Base-by-base conservation (phyloP, 805 yeast genomes). In the Metschnikowia picachoensis region DNA sequence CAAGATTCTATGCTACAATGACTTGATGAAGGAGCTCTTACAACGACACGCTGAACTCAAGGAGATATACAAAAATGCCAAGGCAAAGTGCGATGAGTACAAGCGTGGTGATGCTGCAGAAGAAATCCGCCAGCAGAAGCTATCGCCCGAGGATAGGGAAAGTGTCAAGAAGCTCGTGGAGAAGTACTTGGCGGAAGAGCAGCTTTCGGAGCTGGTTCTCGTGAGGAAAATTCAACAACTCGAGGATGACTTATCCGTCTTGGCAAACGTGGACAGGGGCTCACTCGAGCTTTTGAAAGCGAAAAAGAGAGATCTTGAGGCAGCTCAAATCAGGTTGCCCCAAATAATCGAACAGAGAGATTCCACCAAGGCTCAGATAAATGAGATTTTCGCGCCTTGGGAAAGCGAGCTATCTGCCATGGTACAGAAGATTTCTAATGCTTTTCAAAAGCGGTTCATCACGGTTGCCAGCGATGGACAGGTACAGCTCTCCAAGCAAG, bases 401-500 rank as follows among this genome's bases (percentile, higher is more conserved):
- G 90, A 83, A 53, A 80, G 82, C 1, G 74, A 76, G 50, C 65
- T 92, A 25, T 72, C 77, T 4, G 56, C 54, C 2, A 69, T 87
- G 38, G 79, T 87, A 0, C 52, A 53, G 2, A 62, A 67, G 28
- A 83, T 91, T 4, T 83, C 95, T 0, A 51, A 56, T 2, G 80
- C 82, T 45, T 94, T 91, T 65, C 68, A 85, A 12, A 68, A 71
- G 17, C 76, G 86, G 41, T 88, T 94, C 62, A 69, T 73, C 5
- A 72, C 78, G 9, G 90, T 90, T 30, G 96, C 96, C 2, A 85
- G 92, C 62, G 89, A 83, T 25, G 99, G 99, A n/a, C 81, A 78
- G 53, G 88, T 94, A 4, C 70, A 90, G 35, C 73, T 76, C 11
- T 74, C 74, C 31, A 74, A 72, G 30, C 74, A 70, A 16, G 78